Evolutionary conservation across 140 eudicot genomes (phyloP), one percentile per base, ranked within the genome.

Genomic region (Ambrosia hybrid): DNA sequence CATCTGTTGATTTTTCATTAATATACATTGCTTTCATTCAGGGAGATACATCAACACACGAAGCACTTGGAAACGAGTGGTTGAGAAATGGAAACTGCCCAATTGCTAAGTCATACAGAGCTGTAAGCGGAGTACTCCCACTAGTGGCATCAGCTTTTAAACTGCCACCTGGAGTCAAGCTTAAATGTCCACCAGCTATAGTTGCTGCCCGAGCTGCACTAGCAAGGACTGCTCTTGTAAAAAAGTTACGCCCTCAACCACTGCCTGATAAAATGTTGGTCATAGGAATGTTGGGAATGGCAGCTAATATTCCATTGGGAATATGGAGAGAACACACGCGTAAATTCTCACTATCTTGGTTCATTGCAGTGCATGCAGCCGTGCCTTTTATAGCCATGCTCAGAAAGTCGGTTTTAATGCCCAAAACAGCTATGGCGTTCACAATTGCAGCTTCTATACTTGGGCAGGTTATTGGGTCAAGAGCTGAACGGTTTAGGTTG

Each of bases 141-240:
- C 83, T 91, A 4, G 88, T 91, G 26, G 88, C 96, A 4, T 78
- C 86, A 11, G 81, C 85, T 75, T 83, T 88, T 39, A 88, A 75
- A 71, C 97, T 88, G 4, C 95, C 92, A 41, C 81, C 90, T 14
- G 97, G 92, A 49, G 73, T 88, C 45, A 88, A 83, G 80, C 72
- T 83, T 67, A 83, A 78, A 43, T 91, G 97, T 38, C 97, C 94
- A 41, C 88, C 85, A 0, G 94, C 94, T 4, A 60, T 91, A 57
- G 91, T 88, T 51, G 97, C 96, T 17, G 96, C 93, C 63, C 70
- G 96, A 82, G 97, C 96, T 34, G 93, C 97, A 37, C 92, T 91
- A 3, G 85, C 97, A 9, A 66, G 82, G 59, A 90, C 97, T 1
- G 82, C 88, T 59, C 73, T 91, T 39, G 97, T 82, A 14, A 88